Base-by-base conservation (phyloP, 2,329 filamentous ascomycete genomes). In the Diplodia scrobiculata region DNA sequence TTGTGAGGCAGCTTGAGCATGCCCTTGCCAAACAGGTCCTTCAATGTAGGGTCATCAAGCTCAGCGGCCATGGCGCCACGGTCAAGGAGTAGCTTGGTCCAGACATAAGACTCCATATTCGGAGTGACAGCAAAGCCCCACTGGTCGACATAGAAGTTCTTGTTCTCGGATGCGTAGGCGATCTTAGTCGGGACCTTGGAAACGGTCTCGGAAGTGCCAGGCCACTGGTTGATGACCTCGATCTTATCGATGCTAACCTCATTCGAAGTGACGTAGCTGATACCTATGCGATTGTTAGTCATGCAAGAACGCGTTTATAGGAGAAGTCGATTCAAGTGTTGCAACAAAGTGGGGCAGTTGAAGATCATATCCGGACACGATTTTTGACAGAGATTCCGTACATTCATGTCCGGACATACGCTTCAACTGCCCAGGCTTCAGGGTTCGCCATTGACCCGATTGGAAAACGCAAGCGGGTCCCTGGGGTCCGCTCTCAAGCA, bases 61-160 rank as follows among this genome's bases (percentile, higher is more conserved):
- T 63, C 21, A 21, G 21, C 21, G 21, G 21, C 21, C 21, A 21
- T 21, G 21, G 21, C 21, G 21, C 21, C 48, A 2, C 55, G 19
- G 41, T 71, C 69, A 0, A 71, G 66, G 4, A 71, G 63, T 0
- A 71, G 50, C 36, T 71, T 71, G 6, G 63, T 68, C 69, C 70
- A 71, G 2, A 27, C 32, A 47, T 68, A 71, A 25, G 52, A 63
- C 5, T 29, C 45, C 69, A 70, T 70, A 7, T 53, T 52, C 2
- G 68, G 38, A 4, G 36, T 62, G 4, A 69, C 68, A 6, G 63
- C 9, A 17, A 58, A 71, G 1, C 68, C 68, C 41, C 50, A 68
- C 25, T 62, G 10, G 27, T 68, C 32, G 7, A n/a, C 5, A 1
- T 53, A 19, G 14, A 52, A 3, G 9, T 62, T 32, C 1, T 25